phyloP scores from a whole-genome alignment of 768 basidiomycete genomes.

The Dioszegia aurantiaca region DNA sequence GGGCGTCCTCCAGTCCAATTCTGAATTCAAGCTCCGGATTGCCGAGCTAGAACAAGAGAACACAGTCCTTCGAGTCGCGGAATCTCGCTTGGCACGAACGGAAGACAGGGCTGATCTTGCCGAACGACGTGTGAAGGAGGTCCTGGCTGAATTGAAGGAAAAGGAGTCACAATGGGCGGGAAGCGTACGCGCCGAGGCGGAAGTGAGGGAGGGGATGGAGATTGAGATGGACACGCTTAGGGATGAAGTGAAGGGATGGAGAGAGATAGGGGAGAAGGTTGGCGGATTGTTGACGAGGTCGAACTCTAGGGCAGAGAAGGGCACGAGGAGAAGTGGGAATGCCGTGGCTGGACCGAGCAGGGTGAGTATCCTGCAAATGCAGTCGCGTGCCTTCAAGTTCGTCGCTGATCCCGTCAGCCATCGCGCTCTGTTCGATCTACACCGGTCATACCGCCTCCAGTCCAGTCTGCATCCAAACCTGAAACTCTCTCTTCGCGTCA shows the following conservation, averaged over 20 bases:
- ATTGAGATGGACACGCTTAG: conserved; percentile 11
- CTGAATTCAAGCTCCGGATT: conserved; percentile 39
- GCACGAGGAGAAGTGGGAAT: not conserved
- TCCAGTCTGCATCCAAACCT: not conserved
- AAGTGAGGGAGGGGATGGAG: conserved; percentile 9
- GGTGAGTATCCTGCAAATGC: not conserved
- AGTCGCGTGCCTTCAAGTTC: not conserved
- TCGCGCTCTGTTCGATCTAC: not conserved
- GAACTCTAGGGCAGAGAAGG: not conserved
- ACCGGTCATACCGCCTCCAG: not conserved
- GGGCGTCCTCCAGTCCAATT: conserved; percentile 37
- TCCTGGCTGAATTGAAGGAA: conserved; percentile 3
- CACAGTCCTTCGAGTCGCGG: conserved; percentile 29
- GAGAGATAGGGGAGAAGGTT: not conserved
- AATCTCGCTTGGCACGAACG: conserved; percentile 28
- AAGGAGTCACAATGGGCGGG: conserved; percentile 9
- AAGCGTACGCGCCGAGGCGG: conserved; percentile 1
- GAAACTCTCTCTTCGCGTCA: not conserved
- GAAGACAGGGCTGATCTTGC: conserved; percentile 26
- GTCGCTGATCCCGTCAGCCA: not conserved
- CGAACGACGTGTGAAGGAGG: not conserved
- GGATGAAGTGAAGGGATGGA: conserved; percentile 8
- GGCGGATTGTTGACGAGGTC: not conserved
- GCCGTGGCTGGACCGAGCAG: conserved; percentile 3
- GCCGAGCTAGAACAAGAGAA: conserved; percentile 41